Evolutionary conservation across 495 filamentous ascomycete genomes (phyloP).

Genomic region (Glutinoglossum americanum): DNA sequence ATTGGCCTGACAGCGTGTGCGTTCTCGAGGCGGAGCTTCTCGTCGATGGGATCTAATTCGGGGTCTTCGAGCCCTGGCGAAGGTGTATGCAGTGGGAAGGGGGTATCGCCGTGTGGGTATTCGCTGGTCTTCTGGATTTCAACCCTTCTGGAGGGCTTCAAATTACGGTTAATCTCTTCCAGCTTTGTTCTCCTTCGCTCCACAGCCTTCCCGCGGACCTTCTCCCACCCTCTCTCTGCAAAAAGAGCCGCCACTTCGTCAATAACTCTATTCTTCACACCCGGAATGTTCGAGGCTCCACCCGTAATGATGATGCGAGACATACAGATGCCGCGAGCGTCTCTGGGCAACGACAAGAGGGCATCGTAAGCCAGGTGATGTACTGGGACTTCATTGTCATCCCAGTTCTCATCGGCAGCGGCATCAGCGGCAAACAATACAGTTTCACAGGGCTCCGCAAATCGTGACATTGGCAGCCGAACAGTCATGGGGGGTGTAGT

Average conservation of each 20-base stretch:
- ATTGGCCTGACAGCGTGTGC: conserved; percentile 24
- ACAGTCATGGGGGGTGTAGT: conserved; percentile 26
- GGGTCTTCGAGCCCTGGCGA: conserved; percentile 16
- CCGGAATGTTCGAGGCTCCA: conserved; percentile 57
- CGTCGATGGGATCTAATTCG: conserved; percentile 41
- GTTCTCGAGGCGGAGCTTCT: conserved; percentile 30
- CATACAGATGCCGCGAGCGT: conserved; percentile 71
- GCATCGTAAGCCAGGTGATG: conserved; percentile 50
- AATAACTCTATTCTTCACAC: conserved; percentile 59
- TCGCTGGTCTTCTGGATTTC: neutral
- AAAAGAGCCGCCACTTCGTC: conserved; percentile 47
- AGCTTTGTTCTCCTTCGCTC: conserved; percentile 20
- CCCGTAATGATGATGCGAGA: conserved; percentile 75
- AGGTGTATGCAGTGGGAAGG: neutral
- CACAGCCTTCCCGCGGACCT: conserved; percentile 37
- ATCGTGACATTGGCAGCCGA: conserved; percentile 38
- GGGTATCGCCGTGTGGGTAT: neutral
- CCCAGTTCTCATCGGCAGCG: conserved; percentile 32
- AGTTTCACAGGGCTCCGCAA: conserved; percentile 55
- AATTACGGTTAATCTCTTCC: conserved; percentile 10
- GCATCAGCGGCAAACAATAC: conserved; percentile 40
- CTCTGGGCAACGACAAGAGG: conserved; percentile 55
- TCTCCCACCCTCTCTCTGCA: conserved; percentile 51
- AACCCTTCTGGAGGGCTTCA: neutral
- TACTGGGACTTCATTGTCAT: conserved; percentile 69